Conservation (phyloP, 352 stramenopile species). For the Pythium angustatum region DNA sequence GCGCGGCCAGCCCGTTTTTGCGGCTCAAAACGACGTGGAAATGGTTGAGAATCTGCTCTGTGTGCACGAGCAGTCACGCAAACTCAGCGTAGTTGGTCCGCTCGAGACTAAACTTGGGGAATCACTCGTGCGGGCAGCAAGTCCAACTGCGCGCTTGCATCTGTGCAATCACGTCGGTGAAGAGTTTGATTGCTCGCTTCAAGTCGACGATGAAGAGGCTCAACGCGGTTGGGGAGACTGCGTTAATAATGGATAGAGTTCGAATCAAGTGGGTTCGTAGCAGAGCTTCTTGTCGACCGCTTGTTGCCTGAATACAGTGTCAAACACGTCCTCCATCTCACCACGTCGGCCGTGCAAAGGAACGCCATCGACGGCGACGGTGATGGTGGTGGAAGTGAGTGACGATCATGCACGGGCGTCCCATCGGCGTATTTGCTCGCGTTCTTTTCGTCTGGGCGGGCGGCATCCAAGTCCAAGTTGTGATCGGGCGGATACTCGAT, state of each 20-base stretch:
- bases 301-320: conserved; percentile 87
- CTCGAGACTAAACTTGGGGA: conserved; percentile 59
- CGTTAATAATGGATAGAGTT: conserved; percentile 6
- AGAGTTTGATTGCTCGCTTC: conserved; percentile 24
- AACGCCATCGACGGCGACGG: conserved; percentile 21
- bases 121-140: conserved; percentile 52
- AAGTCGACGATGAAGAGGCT: background rate
- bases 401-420: background rate
- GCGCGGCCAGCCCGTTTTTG: conserved; percentile 52
- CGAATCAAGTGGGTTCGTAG: background rate
- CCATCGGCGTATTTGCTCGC: conserved; percentile 14
- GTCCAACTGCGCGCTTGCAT: conserved; percentile 44
- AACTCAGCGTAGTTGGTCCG: conserved; percentile 76
- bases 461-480: conserved; percentile 54
- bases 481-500: conserved; percentile 30
- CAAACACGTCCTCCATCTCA: conserved; percentile 76
- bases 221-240: background rate
- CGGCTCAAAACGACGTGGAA: conserved; percentile 64
- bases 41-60: conserved; percentile 64
- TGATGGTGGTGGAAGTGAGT: conserved; percentile 15
- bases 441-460: conserved; percentile 42
- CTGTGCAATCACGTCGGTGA: conserved; percentile 49
- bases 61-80: conserved; percentile 44
- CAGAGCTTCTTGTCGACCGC: conserved; percentile 83
- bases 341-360: conserved; percentile 23